Conservation (phyloP, 2,329 filamentous ascomycete genomes). For the Fusarium agapanthi region DNA sequence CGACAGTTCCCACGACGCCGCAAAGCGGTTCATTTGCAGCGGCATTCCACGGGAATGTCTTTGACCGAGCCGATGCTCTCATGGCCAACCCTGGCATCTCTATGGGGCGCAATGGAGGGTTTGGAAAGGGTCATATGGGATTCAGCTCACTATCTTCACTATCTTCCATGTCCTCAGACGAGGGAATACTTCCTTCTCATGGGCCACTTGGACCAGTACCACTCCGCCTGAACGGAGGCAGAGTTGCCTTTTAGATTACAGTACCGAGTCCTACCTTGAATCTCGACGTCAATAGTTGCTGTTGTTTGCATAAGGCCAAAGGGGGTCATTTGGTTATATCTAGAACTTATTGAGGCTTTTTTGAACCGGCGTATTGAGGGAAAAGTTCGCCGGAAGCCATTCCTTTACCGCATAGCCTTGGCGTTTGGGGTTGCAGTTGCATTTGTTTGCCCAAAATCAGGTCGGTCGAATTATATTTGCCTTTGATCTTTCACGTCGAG, state of each 20-base stretch:
- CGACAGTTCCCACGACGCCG: constrained; percentile 81
- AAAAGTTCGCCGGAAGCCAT: constrained; percentile 27
- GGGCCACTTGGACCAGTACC: constrained; percentile 46
- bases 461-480: constrained; percentile 26
- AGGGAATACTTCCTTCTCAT: constrained; percentile 47
- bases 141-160: constrained; percentile 53
- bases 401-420: constrained; percentile 43
- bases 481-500: constrained; percentile 26
- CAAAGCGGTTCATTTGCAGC: constrained; percentile 64
- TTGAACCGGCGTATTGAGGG: constrained; percentile 32
- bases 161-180: constrained; percentile 54
- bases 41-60: constrained; percentile 66
- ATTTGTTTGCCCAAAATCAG: constrained; percentile 23
- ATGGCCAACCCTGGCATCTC: constrained; percentile 66
- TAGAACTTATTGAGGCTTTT: constrained; percentile 13
- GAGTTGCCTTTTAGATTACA: constrained; percentile 47
- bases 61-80: constrained; percentile 66
- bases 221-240: constrained; percentile 50
- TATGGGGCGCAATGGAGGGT: constrained; percentile 62
- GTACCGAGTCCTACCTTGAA: constrained; percentile 21
- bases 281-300: constrained; percentile 8
- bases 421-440: constrained; percentile 33
- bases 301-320: constrained; percentile 31
- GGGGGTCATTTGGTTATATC: constrained; percentile 12
- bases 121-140: constrained; percentile 53